phyloP scores from a whole-genome alignment of 2,329 filamentous ascomycete species.

The Botryotinia convoluta region DNA sequence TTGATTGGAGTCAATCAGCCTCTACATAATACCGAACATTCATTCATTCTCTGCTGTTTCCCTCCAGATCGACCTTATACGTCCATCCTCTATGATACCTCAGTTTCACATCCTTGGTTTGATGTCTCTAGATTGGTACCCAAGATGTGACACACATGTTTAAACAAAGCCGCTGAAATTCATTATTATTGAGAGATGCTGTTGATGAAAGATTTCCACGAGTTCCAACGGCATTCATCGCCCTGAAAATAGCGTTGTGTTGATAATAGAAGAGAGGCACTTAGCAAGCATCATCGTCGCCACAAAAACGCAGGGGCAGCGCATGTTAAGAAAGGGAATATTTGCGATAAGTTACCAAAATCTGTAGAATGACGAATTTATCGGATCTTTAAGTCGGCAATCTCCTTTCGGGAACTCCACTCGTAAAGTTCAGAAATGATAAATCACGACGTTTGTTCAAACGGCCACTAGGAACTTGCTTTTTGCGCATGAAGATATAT shows the following conservation, averaged over 20 bases:
- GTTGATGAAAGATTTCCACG: not conserved
- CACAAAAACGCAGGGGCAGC: not conserved
- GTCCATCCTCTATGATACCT: not conserved
- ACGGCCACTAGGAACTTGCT: not conserved
- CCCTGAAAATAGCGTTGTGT: not conserved
- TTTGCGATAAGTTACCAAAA: not conserved
- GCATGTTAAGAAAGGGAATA: not conserved
- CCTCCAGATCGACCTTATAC: not conserved
- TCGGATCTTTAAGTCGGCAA: not conserved
- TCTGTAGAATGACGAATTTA: not conserved
- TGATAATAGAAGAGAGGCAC: not conserved
- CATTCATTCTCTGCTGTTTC: not conserved
- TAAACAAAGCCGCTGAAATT: not conserved
- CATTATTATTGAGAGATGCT: not conserved
- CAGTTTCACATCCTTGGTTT: not conserved
- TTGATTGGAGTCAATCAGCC: not conserved
- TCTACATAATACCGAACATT: not conserved
- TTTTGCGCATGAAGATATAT: not conserved
- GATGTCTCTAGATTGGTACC: not conserved
- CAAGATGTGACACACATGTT: not conserved
- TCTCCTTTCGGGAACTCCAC: not conserved
- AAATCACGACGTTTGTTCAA: not conserved
- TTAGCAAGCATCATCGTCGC: not conserved
- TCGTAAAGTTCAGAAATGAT: not conserved
- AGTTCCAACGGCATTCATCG: not conserved